Evolutionary conservation across 2,329 filamentous ascomycete species (phyloP).

Genomic region (Diaporthe ilicicola): DNA sequence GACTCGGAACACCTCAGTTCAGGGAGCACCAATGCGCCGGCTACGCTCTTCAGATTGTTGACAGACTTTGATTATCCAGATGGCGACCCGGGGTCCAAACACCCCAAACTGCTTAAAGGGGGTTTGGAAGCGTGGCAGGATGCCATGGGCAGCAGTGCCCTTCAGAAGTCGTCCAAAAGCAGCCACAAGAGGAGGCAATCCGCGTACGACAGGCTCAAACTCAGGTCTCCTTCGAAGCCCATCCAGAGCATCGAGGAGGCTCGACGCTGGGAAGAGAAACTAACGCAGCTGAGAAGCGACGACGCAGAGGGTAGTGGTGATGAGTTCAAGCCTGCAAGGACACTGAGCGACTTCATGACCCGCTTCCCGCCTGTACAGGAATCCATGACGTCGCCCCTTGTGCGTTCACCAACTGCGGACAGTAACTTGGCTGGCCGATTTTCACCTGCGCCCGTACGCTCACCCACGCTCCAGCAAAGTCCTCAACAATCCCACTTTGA

Average conservation of each 20-base stretch:
- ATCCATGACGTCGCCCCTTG: conserved; percentile 61
- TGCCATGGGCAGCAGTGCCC: conserved; percentile 75
- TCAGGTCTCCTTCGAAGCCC: conserved; percentile 66
- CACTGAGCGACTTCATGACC: conserved; percentile 73
- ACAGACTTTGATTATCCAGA: conserved; percentile 78
- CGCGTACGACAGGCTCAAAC: conserved; percentile 40
- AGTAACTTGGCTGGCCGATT: conserved; percentile 27
- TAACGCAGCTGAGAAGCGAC: conserved; percentile 45
- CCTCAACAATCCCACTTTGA: conserved; percentile 47
- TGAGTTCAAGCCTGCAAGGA: conserved; percentile 24
- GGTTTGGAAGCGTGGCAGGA: conserved; percentile 89
- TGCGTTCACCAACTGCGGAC: not conserved
- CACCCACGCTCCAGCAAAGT: not conserved
- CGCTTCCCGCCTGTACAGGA: conserved; percentile 77
- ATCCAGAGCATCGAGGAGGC: conserved; percentile 81
- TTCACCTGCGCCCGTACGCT: conserved; percentile 8
- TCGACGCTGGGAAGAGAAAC: conserved; percentile 79
- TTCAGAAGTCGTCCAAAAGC: conserved; percentile 56
- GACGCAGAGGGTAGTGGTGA: conserved; percentile 14
- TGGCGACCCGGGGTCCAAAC: conserved; percentile 46
- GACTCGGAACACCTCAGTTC: conserved; percentile 64
- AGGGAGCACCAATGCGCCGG: conserved; percentile 59
- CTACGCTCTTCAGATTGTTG: conserved; percentile 80
- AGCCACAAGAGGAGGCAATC: conserved; percentile 33
- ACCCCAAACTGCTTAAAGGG: conserved; percentile 81